Percentiles rank a stretch among this genome's conserved stretches.
Evolutionary conservation across 2,329 filamentous ascomycete genomes (phyloP).

Genomic region (Apiospora saccharicola): DNA sequence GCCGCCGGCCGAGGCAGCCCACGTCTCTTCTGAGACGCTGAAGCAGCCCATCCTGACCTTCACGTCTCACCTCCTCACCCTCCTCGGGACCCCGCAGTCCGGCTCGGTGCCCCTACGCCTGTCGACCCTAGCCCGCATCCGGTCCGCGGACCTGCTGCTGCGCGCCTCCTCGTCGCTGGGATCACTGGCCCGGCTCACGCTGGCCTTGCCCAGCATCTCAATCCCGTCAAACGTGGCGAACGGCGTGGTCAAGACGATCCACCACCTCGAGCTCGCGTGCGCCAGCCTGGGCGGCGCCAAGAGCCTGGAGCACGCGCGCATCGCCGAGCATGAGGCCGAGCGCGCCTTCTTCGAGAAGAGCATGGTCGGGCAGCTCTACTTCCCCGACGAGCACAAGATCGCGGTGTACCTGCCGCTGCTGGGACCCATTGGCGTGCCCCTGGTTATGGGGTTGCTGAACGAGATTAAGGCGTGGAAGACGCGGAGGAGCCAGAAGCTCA

Average conservation of each 20-base stretch:
- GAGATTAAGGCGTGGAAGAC: conserved; percentile 73
- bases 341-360: conserved; percentile 97
- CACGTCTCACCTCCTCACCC: conserved; percentile 85
- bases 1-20: conserved; percentile 46
- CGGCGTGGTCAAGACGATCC: conserved; percentile 81
- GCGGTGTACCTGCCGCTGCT: conserved; percentile 93
- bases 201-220: conserved; percentile 86
- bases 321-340: conserved; percentile 89
- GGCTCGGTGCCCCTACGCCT: conserved; percentile 87
- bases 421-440: conserved; percentile 87
- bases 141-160: conserved; percentile 83
- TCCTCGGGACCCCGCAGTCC: conserved; percentile 83
- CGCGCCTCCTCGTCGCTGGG: conserved; percentile 93
- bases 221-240: conserved; percentile 88
- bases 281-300: conserved; percentile 69
- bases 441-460: conserved; percentile 83
- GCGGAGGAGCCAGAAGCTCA: conserved; percentile 53
- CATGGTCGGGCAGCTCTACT: conserved; percentile 99
- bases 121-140: conserved; percentile 83
- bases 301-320: conserved; percentile 80
- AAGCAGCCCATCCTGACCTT: conserved; percentile 87
- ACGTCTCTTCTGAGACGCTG: conserved; percentile 71
- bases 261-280: conserved; percentile 80
- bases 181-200: conserved; percentile 85
- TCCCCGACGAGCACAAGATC: conserved; percentile 97